Base-by-base conservation (phyloP, 345 rosid genomes). In the Eutrema yunnanense region DNA sequence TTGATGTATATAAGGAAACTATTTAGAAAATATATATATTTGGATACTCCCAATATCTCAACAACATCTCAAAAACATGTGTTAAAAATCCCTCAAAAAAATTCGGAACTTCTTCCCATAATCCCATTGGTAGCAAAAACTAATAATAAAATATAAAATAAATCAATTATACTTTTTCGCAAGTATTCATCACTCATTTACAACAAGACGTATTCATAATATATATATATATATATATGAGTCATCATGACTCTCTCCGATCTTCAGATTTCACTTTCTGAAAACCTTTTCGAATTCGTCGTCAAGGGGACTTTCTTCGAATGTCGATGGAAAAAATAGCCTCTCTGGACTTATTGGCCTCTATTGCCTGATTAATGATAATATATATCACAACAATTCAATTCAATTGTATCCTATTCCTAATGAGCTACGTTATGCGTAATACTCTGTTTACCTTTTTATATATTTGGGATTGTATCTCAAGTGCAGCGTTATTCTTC, bases 401-500 rank as follows among this genome's bases (percentile, higher is more conserved):
- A 19, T 19, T 61, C 46, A 44, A 14, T 60, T 9, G 29, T 52
- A 6, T 47, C 37, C 44, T 46, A 26, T n/a, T 30, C 14, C n/a
- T 40, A 19, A 42, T 27, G 6, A 29, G 42, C 32, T 36, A 56
- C 12, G 6, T 8, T 9, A 22, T 22, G 10, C 10, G 52, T 61
- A 33, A 22, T 19, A 19, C 4, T 41, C 4, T 41, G 13, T 51
- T 36, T 51, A 62, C 75, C 69, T 72, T 72, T 16, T 62, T 7
- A 42, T 51, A 72, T 19, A 72, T 62, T n/a, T 51, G 27, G 29
- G 43, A 51, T 32, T 50, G 69, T 60, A 41, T 30, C 53, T n/a
- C 34, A 41, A 72, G 75, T 41, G 19, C 36, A 29, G 19, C 56
- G 54, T 51, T 72, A 19, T 72, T 72, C 29, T 27, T 62, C 62